Conservation (phyloP, 176 grass and related monocot genomes). For the Lolium multiflorum region DNA sequence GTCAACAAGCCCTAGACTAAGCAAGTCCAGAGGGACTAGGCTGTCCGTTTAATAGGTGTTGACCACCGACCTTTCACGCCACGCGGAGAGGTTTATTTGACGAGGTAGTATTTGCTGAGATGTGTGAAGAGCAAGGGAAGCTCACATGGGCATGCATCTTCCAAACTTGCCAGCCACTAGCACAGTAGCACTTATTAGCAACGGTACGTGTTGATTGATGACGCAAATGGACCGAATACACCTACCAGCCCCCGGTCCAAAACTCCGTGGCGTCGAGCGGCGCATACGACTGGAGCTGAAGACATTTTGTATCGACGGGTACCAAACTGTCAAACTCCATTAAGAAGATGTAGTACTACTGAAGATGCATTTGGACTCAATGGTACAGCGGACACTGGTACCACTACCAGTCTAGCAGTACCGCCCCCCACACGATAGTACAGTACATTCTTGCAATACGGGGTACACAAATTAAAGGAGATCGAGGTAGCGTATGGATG, state of each 20-base stretch:
- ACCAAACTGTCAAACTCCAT: neutral
- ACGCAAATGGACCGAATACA: neutral
- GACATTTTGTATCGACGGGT: neutral
- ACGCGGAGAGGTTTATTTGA: neutral
- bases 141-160: neutral
- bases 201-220: neutral
- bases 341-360: neutral
- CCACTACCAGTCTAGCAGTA: too few relatives aligned
- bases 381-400: too few relatives aligned
- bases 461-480: neutral
- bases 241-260: neutral
- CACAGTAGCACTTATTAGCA: neutral
- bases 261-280: neutral
- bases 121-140: slow-evolving; percentile 3
- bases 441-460: neutral
- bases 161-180: neutral
- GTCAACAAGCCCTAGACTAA: neutral
- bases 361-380: neutral
- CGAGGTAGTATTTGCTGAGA: neutral
- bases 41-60: neutral
- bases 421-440: too few relatives aligned
- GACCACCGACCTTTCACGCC: neutral
- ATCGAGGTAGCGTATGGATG: slow-evolving; percentile 31
- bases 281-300: neutral
- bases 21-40: too few relatives aligned